phyloP scores from a whole-genome alignment of 1,284 basidiomycete species.

The Leccinum fuscescens region DNA sequence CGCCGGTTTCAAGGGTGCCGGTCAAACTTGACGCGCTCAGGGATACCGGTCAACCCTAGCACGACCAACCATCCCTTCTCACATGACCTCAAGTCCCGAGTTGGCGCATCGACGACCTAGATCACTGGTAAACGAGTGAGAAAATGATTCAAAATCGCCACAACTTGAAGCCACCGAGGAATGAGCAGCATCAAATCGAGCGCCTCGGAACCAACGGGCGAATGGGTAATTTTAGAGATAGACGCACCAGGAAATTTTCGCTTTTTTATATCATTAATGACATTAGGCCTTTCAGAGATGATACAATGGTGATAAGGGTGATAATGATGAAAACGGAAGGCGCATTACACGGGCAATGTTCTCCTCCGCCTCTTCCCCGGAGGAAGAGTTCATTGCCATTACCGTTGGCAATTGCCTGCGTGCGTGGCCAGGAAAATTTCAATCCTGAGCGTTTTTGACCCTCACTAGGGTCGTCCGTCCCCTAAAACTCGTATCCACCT shows the following conservation, averaged over 20 bases:
- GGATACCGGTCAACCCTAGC: not conserved
- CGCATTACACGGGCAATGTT: not conserved
- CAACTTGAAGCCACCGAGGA: not conserved
- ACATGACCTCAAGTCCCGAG: not conserved
- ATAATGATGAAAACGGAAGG: not conserved
- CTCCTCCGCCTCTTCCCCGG: not conserved
- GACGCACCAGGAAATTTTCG: not conserved
- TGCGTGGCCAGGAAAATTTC: not conserved
- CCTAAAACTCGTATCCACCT: not conserved
- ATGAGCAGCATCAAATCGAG: not conserved
- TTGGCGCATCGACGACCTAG: slow-evolving; percentile 29
- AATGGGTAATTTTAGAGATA: not conserved
- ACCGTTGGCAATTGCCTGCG: not conserved
- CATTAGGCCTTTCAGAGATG: not conserved
- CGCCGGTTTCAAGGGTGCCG: not conserved
- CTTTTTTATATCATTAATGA: not conserved
- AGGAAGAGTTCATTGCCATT: not conserved
- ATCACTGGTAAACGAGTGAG: slow-evolving; percentile 18
- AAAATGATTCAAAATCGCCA: slow-evolving; percentile 45
- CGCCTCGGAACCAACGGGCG: not conserved
- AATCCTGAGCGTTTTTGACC: not conserved
- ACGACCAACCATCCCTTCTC: not conserved
- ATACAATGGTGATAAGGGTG: not conserved
- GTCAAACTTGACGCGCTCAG: not conserved
- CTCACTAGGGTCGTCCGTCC: not conserved